Evolutionary conservation across 2,329 filamentous ascomycete genomes (phyloP), one percentile per base, ranked within the genome.

Genomic region (Parafenestella ontariensis): DNA sequence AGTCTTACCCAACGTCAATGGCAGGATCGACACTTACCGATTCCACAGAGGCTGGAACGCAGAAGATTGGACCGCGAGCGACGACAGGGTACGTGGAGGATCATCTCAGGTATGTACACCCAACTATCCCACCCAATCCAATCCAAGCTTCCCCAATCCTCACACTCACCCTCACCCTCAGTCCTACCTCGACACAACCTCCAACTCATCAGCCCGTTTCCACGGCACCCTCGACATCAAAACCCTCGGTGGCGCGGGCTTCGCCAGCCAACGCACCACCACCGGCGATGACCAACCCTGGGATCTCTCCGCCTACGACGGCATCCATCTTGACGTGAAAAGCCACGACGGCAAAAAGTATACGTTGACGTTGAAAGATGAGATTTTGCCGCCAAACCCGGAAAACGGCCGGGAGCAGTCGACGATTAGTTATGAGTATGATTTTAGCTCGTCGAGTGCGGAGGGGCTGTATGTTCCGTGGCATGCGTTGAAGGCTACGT

Each of bases 1-100:
- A 57, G 53, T 43, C 24, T 5, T 24, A 20, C 43, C 17, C 17
- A 20, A 21, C 11, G 24, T 5, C 11, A 39, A 17, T 7, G 9
- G 31, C 17, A 34, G n/a, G 8, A 23, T 13, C 13, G 24, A 13
- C 43, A 42, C 58, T 47, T 56, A 60, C 39, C 17, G 37, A 24
- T 34, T 34, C 6, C 11, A 26, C 70, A 88, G 85, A 54, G 78
- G 79, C 20, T 91, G 89, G 88, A 74, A 80, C 20, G 69, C 80
- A 1, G 72, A 77, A 46, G 81, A 85, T 59, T 94, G 89, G 89
- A 87, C 83, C 7, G 79, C 85, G 13, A 87, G 85, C 48, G 89
- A 94, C 72, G 91, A 94, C 74, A 82, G 87, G 26, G 89, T 94
- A n/a, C 86, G 90, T 40, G 89, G 89, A 54, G 91, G 91, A 46